Base-by-base conservation (phyloP, 1,284 basidiomycete species). In the Cryptococcus maquisensis region DNA sequence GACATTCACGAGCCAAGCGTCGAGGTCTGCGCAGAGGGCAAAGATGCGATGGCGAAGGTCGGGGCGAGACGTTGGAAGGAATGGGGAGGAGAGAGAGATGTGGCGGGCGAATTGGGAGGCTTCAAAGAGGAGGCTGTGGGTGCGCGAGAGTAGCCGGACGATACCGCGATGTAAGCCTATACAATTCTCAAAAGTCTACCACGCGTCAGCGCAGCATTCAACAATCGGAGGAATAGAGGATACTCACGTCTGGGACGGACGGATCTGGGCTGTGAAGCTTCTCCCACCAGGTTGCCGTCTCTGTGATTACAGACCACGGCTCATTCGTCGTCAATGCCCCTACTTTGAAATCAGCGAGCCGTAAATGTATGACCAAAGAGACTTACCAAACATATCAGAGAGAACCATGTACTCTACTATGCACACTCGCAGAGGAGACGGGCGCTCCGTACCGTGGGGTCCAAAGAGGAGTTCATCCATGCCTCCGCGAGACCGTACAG, bases 331-430 rank as follows among this genome's bases (percentile, higher is more conserved):
- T 60, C 37, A 66, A 44, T 3, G 57, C 8, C 6, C 18, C 15
- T 48, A 10, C n/a, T 10, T 12, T 18, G 8, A 18, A 41, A 32
- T 18, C 39, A 39, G 24, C 24, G 2, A 40, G 9, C 9, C 12
- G 9, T 12, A 7, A 39, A 20, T 23, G 16, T 26, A 44, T 7
- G 13, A 12, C 18, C 3, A 40, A 21, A 40, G n/a, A 6, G 1
- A 60, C 67, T 45, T 32, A 67, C 67, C 59, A n/a, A 66, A 47
- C 2, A 72, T 47, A 46, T 69, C 67, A 41, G 60, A 46, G 46
- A 69, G 61, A 16, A 63, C 66, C 9, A 62, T 51, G 35, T 63
- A 64, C 59, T 69, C 70, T 26, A 68, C 59, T 23, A 64, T 43
- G 51, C 66, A 68, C 12, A 64, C 55, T 4, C 41, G 44, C 46